phyloP scores from a whole-genome alignment of 345 rosid genomes.

The Rhodamnia argentea region DNA sequence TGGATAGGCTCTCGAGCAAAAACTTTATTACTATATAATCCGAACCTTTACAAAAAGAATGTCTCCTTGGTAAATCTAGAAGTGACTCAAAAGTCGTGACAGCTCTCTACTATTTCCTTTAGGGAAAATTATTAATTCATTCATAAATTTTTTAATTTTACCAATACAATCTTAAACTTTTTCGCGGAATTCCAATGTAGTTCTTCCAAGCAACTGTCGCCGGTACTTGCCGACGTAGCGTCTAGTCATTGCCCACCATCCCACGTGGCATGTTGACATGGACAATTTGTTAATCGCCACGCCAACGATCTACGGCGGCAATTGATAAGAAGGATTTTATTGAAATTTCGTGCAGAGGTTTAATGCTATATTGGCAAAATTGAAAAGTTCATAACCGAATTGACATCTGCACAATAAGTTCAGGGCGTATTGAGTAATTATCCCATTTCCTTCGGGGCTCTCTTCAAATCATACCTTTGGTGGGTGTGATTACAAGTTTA shows the following conservation, averaged over 20 bases:
- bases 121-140: not conserved
- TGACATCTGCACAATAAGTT: fast-evolving
- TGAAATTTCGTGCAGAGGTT: not conserved
- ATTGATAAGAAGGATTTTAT: not conserved
- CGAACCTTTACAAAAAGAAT: not conserved
- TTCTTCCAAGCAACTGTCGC: fast-evolving
- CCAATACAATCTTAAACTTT: fast-evolving
- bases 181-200: fast-evolving
- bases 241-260: fast-evolving
- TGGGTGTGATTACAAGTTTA: not conserved
- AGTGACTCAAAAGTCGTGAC: not conserved
- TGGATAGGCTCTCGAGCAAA: not conserved
- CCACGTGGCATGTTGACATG: not conserved
- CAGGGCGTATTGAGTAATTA: not conserved
- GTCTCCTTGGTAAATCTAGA: not conserved
- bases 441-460: not conserved
- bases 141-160: fast-evolving
- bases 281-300: not conserved
- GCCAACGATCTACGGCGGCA: fast-evolving
- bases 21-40: not conserved
- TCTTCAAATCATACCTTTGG: not conserved
- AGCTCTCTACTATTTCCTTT: not conserved
- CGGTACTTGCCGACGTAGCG: fast-evolving
- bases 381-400: fast-evolving
- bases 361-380: fast-evolving